Percentiles rank a stretch among this genome's conserved stretches.
Evolutionary conservation across 2,329 filamentous ascomycete species (phyloP).

Genomic region (Monilinia fructigena): DNA sequence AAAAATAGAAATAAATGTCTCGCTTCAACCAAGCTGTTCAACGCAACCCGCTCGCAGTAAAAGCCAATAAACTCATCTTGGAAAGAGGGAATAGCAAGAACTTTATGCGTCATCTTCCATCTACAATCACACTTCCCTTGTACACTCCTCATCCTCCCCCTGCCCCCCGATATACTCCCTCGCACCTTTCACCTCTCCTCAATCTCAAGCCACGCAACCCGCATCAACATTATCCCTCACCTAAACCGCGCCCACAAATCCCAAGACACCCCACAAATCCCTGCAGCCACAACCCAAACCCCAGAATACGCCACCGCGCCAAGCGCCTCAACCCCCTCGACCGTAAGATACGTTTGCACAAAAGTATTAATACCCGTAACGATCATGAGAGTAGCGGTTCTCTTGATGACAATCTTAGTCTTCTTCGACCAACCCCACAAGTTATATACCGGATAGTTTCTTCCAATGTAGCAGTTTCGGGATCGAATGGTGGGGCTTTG

Average conservation of each 20-base stretch:
- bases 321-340: slow-evolving; percentile 66
- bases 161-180: slow-evolving; percentile 8
- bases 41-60: not conserved
- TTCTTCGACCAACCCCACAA: slow-evolving; percentile 66
- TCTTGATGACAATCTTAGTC: slow-evolving; percentile 61
- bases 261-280: slow-evolving; percentile 58
- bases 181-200: not conserved
- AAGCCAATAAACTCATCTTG: not conserved
- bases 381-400: slow-evolving; percentile 60
- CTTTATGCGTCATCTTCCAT: slow-evolving; percentile 9
- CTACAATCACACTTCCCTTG: not conserved
- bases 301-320: slow-evolving; percentile 72
- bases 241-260: slow-evolving; percentile 51
- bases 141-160: slow-evolving; percentile 11
- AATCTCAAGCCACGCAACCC: slow-evolving; percentile 3
- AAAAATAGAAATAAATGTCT: not conserved
- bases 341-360: slow-evolving; percentile 62
- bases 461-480: slow-evolving; percentile 60
- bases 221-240: slow-evolving; percentile 1
- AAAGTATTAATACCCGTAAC: slow-evolving; percentile 60
- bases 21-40: not conserved
- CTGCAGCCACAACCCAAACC: slow-evolving; percentile 69
- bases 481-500: slow-evolving; percentile 57
- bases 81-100: not conserved
- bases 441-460: slow-evolving; percentile 73